Evolutionary conservation across 78 protist genomes (phyloP), one percentile per base, ranked within the genome.

Genomic region (Emiliania huxleyi): DNA sequence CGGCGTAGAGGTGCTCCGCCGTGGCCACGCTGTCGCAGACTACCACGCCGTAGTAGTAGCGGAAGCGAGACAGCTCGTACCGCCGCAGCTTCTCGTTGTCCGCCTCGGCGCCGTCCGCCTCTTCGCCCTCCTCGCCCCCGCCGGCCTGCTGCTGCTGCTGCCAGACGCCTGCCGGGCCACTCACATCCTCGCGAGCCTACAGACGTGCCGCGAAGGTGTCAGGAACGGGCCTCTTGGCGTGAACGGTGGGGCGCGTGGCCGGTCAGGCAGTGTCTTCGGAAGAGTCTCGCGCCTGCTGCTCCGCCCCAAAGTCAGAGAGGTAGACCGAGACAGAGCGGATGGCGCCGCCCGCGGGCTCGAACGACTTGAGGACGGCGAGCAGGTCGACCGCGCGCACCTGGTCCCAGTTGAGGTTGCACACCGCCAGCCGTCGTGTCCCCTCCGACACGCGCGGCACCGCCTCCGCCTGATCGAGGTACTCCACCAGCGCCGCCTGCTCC

Each of bases 11-110:
- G 21, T 44, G 92, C 18, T 22, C 38, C 8, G 97, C 97, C 3
- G 98, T 95, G 11, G 46, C 93, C 12, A 62, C 91, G 15, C 62
- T 38, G 83, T 95, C 97, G 91, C 96, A 95, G 25, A 3, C 96
- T 26, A 93, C 95, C 0, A 97, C 96, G 1, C 96, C 98, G 93
- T 94, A 97, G 88, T 95, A 97, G 85, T 95, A 97, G 33, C 71
- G 71, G 12, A 87, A 8, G 0, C 25, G 44, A 35, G 44, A 19
- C 37, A 88, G 79, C 77, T 85, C 90, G 69, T 85, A 85, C 69
- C 29, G 8, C 21, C 90, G 90, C 71, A 85, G 90, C 44, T 3
- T 6, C 71, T 85, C 22, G n/a, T 3, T 26, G 62, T 44, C 89
- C 38, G 0, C 35, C 87, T 40, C 52, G n/a, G n/a, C n/a, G 21